Base-by-base conservation (phyloP, 306 rosid species). In the Rosa rugosa region DNA sequence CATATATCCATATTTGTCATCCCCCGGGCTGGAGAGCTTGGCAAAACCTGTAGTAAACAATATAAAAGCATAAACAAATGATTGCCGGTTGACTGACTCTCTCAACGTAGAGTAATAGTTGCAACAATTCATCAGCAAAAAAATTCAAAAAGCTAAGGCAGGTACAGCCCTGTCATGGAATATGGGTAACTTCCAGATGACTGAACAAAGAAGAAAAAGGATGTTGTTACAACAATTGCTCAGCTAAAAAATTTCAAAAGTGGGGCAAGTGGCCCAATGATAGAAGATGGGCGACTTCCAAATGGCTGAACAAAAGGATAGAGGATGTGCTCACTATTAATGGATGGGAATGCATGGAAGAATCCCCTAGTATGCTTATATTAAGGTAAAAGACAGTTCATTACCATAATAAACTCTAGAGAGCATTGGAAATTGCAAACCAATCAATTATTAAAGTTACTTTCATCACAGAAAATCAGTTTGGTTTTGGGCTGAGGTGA, bases 1-100 rank as follows among this genome's bases (percentile, higher is more conserved):
- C 84, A 81, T 70, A 86, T 80, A 81, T 84, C 88, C 85, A 84
- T 79, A 67, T 83, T 82, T 82, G 88, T 81, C 82, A 81, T 83
- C 91, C 67, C 60, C 87, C 56, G 50, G 84, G 78, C 90, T 76
- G 84, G 67, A 79, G 87, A 88, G 87, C 87, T 86, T 85, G 72
- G 84, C 80, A 83, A 89, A 80, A 80, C 81, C 91, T 93, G 88
- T 85, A 75, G 53, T 3, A 62, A 14, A 49, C 49, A 72, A 18
- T 45, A 40, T 71, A 22, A 63, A 64, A 56, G 44, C 53, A 13
- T 34, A 22, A 64, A 70, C 44, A 65, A 60, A 65, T 27, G n/a
- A 63, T 14, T 5, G 4, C 69, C 0, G n/a, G 6, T 11, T 4
- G 36, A 31, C 36, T 2, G 36, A 2, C 36, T 31, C 36, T 31